A percentile compares a stretch with the other conserved stretches of the same genome.
These are phyloP conservation scores for Pythium phragmiticola DNA, from an alignment of 352 stramenopile genomes.

Conservation along the genomic window DNA sequence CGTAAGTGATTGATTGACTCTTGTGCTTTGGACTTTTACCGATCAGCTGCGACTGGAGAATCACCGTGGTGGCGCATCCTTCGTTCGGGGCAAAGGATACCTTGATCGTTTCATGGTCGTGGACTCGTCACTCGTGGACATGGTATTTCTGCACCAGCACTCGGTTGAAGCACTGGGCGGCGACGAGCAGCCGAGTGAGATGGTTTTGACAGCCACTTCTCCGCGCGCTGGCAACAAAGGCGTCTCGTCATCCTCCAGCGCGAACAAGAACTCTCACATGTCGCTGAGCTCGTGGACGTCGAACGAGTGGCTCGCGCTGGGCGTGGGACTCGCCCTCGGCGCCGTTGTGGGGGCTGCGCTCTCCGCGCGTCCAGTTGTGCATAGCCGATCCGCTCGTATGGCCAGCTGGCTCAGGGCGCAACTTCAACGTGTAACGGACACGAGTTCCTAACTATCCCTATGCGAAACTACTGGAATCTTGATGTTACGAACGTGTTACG, in stretches of 20 bases:
- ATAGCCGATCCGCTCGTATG: slow-evolving; percentile 1
- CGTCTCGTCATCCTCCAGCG: not conserved
- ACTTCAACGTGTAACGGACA: slow-evolving; percentile 24
- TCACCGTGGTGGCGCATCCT: slow-evolving; percentile 2
- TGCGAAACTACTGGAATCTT: not conserved
- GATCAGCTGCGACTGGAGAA: slow-evolving; percentile 19
- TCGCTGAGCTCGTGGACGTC: not conserved
- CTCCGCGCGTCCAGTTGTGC: slow-evolving; percentile 5
- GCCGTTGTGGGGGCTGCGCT: not conserved
- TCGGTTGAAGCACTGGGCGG: slow-evolving; percentile 11
- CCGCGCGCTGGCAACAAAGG: not conserved
- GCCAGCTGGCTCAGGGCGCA: not conserved
- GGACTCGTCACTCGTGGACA: slow-evolving; percentile 9
- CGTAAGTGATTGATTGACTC: not conserved
- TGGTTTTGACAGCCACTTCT: not conserved
- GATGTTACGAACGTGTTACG: slow-evolving; percentile 17
- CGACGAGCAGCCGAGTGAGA: slow-evolving; percentile 9
- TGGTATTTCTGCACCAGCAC: slow-evolving; percentile 13
- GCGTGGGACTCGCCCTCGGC: slow-evolving; percentile 19
- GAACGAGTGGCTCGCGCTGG: slow-evolving; percentile 26
- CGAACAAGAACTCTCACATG: not conserved
- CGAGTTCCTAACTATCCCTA: slow-evolving; percentile 11
- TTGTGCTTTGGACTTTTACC: not conserved
- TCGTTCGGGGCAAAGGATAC: slow-evolving; percentile 5
- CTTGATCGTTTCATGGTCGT: slow-evolving; percentile 9